Evolutionary conservation across 2,329 filamentous ascomycete genomes (phyloP).

Genomic region (Lasiodiplodia theobromae): DNA sequence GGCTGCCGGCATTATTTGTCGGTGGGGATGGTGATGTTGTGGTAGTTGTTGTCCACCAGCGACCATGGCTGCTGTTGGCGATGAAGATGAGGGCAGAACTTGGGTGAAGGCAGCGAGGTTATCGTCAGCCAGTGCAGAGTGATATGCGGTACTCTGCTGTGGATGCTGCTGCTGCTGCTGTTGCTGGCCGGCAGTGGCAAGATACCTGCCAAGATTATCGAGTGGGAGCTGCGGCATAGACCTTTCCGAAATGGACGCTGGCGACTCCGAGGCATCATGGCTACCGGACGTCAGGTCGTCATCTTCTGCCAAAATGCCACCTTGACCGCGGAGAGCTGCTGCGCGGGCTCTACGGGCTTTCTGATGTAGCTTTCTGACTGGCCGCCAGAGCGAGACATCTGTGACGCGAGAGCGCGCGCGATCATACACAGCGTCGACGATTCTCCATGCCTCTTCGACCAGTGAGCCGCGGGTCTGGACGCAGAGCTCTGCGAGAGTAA

Average conservation of each 20-base stretch:
- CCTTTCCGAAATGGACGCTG: neutral
- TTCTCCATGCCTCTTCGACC: conserved; percentile 52
- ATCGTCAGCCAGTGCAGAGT: neutral
- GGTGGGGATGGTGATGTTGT: neutral
- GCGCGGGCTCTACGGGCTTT: conserved; percentile 21
- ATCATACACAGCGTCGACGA: conserved; percentile 53
- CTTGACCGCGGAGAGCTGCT: neutral
- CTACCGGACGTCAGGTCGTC: conserved; percentile 3
- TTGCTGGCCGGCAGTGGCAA: neutral
- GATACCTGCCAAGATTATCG: conserved; percentile 3
- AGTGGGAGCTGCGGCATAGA: conserved; percentile 5
- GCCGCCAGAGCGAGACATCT: conserved; percentile 27
- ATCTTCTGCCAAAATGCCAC: neutral
- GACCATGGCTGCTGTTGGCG: neutral
- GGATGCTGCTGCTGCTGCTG: neutral
- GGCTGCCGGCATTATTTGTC: neutral
- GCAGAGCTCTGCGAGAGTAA: conserved; percentile 50
- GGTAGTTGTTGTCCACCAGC: neutral
- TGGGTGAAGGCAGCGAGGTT: neutral
- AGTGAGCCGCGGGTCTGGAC: conserved; percentile 37
- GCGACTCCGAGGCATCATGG: neutral
- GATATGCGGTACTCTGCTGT: neutral
- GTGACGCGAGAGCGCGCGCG: conserved; percentile 26
- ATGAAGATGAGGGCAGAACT: neutral
- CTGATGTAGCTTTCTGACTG: conserved; percentile 27